phyloP scores from a whole-genome alignment of 2,329 filamentous ascomycete species.

The Aspergillus tamarii region DNA sequence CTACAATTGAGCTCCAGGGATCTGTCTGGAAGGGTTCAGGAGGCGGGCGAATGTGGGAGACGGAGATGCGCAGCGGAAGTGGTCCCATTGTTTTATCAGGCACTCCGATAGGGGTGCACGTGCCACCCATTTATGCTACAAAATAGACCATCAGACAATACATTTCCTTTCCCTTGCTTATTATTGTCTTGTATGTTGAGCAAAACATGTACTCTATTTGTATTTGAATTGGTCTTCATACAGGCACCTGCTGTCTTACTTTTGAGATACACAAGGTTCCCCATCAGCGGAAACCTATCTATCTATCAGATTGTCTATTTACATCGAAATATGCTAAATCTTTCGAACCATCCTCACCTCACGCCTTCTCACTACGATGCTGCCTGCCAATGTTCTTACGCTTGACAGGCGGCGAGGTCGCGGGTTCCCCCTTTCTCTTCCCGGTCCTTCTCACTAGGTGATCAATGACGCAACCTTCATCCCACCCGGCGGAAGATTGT shows the following conservation, averaged over 20 bases:
- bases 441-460: conserved; percentile 63
- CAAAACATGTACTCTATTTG: background rate
- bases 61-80: conserved; percentile 5
- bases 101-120: conserved; percentile 22
- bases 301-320: background rate
- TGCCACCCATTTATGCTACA: conserved; percentile 14
- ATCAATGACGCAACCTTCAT: conserved; percentile 66
- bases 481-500: conserved; percentile 64
- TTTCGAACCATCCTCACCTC: background rate
- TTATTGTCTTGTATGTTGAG: background rate
- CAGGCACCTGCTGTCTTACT: background rate
- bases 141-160: background rate
- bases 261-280: background rate
- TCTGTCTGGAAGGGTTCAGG: conserved; percentile 8
- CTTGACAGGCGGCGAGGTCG: background rate
- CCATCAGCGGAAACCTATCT: background rate
- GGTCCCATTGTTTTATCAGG: conserved; percentile 23
- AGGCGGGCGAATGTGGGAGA: background rate
- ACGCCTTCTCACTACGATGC: background rate
- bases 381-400: conserved; percentile 11
- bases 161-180: background rate
- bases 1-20: conserved; percentile 21
- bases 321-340: background rate
- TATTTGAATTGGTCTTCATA: background rate
- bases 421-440: conserved; percentile 43